A percentile compares a stretch with the other conserved stretches of the same genome.
These are phyloP conservation scores for Colletotrichum sansevieriae DNA, from an alignment of 2,329 filamentous ascomycete species.

Conservation along the genomic window DNA sequence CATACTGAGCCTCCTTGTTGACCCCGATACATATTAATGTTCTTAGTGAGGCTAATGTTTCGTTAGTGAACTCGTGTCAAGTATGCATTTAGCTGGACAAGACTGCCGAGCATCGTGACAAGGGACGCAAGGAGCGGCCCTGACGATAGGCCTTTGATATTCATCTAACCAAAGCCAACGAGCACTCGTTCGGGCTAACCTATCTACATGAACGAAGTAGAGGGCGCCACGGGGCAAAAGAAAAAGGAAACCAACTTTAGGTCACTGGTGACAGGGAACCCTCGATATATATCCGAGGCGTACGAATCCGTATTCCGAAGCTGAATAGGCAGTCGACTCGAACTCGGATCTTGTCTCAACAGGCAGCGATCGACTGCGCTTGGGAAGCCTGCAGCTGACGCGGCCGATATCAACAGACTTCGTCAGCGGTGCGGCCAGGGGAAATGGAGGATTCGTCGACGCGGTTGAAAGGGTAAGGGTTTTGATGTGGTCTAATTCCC, in stretches of 20 bases:
- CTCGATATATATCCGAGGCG: not conserved
- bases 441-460: slow-evolving; percentile 10
- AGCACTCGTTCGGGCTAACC: slow-evolving; percentile 15
- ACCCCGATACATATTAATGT: not conserved
- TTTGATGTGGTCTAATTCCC: slow-evolving; percentile 14
- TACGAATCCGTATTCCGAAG: not conserved
- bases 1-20: slow-evolving; percentile 15
- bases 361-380: not conserved
- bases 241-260: slow-evolving; percentile 22
- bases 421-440: not conserved
- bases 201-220: not conserved
- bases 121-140: too few relatives aligned
- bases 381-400: not conserved
- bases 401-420: not conserved
- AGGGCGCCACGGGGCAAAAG: not conserved
- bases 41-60: not conserved
- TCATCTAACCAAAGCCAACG: not conserved
- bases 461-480: not conserved
- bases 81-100: not conserved
- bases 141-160: too few relatives aligned
- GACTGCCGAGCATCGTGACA: too few relatives aligned
- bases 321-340: not conserved
- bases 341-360: slow-evolving; percentile 6
- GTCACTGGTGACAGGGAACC: not conserved
- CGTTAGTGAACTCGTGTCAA: not conserved